These are phyloP conservation scores for Calonectria naviculata DNA, from an alignment of 2,329 filamentous ascomycete genomes.

Conservation along the genomic window DNA sequence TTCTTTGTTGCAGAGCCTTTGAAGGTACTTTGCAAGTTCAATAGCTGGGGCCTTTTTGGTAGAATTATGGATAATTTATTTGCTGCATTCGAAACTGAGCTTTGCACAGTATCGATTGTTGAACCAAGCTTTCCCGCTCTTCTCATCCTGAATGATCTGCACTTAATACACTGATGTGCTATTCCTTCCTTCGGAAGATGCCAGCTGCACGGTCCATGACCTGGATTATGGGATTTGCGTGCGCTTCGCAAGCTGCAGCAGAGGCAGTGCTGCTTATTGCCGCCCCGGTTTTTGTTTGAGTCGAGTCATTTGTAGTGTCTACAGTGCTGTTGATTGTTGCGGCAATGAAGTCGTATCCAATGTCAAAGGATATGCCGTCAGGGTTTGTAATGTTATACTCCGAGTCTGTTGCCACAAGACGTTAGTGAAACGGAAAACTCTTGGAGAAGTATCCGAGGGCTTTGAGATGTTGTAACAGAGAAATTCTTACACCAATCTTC, in stretches of 20 bases:
- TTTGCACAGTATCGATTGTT: no score
- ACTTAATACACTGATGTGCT: neutral
- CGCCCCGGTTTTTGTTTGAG: neutral
- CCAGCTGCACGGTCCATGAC: neutral
- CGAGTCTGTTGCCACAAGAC: neutral
- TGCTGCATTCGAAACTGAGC: no score
- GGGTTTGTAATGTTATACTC: conserved; percentile 27
- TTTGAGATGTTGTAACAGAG: neutral
- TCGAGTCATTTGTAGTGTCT: neutral
- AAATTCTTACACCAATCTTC: conserved; percentile 37
- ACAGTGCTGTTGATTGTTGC: conserved; percentile 17
- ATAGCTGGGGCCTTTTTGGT: no score
- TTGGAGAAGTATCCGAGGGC: neutral
- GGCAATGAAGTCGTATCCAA: conserved; percentile 35
- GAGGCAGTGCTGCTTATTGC: neutral
- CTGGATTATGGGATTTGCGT: neutral
- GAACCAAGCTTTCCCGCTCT: no score
- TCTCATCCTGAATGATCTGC: no score
- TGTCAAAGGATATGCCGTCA: conserved; percentile 34
- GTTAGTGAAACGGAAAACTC: neutral
- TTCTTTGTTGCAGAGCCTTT: no score
- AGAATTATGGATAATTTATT: no score
- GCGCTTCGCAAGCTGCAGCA: neutral
- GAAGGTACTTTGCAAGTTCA: no score
- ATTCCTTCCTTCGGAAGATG: neutral